Base-by-base conservation (phyloP, 2,329 filamentous ascomycete genomes). In the Dothistroma septosporum region DNA sequence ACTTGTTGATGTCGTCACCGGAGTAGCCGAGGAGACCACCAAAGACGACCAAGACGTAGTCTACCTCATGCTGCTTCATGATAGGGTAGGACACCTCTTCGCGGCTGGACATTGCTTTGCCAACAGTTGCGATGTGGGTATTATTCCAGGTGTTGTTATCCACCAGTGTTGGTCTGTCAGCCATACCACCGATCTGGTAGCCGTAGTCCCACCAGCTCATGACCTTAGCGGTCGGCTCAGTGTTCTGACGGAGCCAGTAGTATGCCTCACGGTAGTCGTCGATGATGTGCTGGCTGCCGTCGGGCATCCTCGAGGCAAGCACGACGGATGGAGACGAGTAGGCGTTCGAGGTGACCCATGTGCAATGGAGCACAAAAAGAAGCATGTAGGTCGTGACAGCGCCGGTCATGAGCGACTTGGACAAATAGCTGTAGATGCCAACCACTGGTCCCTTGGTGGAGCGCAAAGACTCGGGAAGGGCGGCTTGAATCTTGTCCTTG, bases 141-240 rank as follows among this genome's bases (percentile, higher is more conserved):
- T 99, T 99, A 83, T 99, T 99, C 94, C 94, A 99, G 1, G 94
- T 99, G 80, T 99, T 99, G 83, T 99, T 99, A 82, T 99, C 94
- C 35, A 99, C 94, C 35, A 99, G 83, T 0, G 94, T 99, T 35
- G 94, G 94, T 58, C 94, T 86, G 76, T 99, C 94, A 54, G 94
- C 94, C 94, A 99, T 99, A 68, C 94, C 94, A 79, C 94, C 94
- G 76, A 99, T 99, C 79, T 99, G 94, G 80, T 99, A 99, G 67
- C 94, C 94, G 73, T 99, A 99, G 76, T 99, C 94, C 94, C 94
- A 99, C 94, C 94, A 99, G 1, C 92, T 94, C 93, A 97, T 97
- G 74, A 99, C 89, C 84, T 97, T 99, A 73, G 95, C 92, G 70
- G 97, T 90, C 68, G 93, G 85, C 62, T 88, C 84, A 10, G 95